phyloP scores from a whole-genome alignment of 805 yeast species.

The Schwanniomyces vanrijiae region DNA sequence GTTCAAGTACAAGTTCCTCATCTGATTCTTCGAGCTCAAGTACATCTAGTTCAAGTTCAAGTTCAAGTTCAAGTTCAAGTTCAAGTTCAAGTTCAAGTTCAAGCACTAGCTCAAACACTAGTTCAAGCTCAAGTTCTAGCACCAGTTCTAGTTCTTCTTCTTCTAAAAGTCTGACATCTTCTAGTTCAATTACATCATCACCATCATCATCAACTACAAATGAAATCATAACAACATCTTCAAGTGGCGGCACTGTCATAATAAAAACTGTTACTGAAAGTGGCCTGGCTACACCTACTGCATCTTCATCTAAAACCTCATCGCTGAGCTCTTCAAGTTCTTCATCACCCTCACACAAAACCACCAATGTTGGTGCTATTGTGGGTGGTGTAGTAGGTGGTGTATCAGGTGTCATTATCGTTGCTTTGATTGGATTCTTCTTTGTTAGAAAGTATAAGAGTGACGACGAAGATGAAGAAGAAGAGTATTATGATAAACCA shows the following conservation, averaged over 20 bases:
- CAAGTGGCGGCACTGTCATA: constrained; percentile 6
- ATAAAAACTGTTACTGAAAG: constrained; percentile 8
- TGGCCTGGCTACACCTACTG: not conserved
- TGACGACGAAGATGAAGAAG: constrained; percentile 38
- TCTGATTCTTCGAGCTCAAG: constrained; percentile 6
- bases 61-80: not conserved
- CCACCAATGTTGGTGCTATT: constrained; percentile 35
- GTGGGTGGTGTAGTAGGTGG: constrained; percentile 50
- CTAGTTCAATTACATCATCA: constrained; percentile 7
- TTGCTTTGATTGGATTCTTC: constrained; percentile 27
- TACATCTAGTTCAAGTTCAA: not conserved
- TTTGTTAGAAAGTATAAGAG: constrained; percentile 27
- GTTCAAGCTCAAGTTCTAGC: constrained; percentile 3
- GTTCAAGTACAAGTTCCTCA: constrained; percentile 4
- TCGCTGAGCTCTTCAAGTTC: constrained; percentile 3
- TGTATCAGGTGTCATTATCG: constrained; percentile 27
- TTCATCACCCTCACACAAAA: constrained; percentile 10
- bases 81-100: constrained; percentile 13
- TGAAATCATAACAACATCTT: constrained; percentile 4
- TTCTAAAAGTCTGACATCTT: constrained; percentile 4
- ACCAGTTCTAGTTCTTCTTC: constrained; percentile 14
- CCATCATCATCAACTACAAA: constrained; percentile 1
- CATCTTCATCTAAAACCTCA: constrained; percentile 3
- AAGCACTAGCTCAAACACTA: not conserved
- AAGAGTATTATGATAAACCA: constrained; percentile 31